Base-by-base conservation (phyloP, 495 filamentous ascomycete species). In the Penicillium samsonianum region DNA sequence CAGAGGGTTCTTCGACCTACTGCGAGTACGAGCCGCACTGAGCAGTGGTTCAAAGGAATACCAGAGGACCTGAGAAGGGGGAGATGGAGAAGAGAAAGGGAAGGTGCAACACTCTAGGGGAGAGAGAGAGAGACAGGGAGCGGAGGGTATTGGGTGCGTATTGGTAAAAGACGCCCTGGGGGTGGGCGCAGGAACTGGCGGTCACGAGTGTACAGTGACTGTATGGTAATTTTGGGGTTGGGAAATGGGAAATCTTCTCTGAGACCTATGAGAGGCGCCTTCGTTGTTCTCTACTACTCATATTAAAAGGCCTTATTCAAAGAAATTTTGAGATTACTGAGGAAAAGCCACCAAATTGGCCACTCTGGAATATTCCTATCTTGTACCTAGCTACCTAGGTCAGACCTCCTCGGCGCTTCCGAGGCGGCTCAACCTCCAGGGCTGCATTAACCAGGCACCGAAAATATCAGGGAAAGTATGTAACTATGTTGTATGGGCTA, bases 131-230 rank as follows among this genome's bases (percentile, higher is more conserved):
- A 38, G 35, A 38, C 35, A 38, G 16, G 35, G 35, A 38, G 35
- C 35, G 61, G 61, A 64, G 56, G 22, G 67, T 69, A 67, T 67
- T 64, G 53, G 43, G 41, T 16, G 41, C 57, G 67, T 69, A 69
- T 69, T 67, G 57, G 57, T 12, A 40, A 52, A 41, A 26, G 23
- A 22, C 35, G 22, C 25, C 22, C 46, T 43, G 28, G 35, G 30
- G 19, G 45, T 19, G 53, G 17, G 38, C 25, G 38, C 47, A 41
- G 46, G 56, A 33, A 57, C 56, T 37, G 49, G 50, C 50, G 57
- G 54, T 66, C 54, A 46, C 55, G 35, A 43, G 23, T 30, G 45
- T 59, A 61, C 47, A 55, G 37, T n/a, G 17, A 22, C 22, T 14
- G 44, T 61, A 57, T 31, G 33, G 30, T 22, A 22, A 38, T 3